Evolutionary conservation across 495 filamentous ascomycete genomes (phyloP), one percentile per base, ranked within the genome.

Genomic region (Immersiella caudata): DNA sequence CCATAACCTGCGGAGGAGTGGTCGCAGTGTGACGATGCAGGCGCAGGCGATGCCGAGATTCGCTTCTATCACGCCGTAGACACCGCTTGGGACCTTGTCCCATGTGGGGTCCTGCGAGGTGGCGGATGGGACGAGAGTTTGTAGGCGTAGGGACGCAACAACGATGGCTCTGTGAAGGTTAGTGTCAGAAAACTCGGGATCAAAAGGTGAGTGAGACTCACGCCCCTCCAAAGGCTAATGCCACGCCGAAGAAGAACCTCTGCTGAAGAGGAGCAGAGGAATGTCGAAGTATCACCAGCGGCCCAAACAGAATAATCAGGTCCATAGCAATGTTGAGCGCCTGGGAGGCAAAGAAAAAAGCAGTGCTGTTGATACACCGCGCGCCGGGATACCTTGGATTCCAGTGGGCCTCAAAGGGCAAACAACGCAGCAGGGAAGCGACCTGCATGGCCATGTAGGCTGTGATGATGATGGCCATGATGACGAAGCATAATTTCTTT

Each of bases 41-140:
- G 66, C 66, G 50, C 66, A 68, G 25, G 54, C 26, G 33, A 68
- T 68, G 40, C 66, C 66, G 16, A 63, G 22, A 50, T 68, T 68
- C 21, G 40, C 52, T 46, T 68, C 66, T 25, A 64, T 58, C 5
- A 29, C 6, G 35, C 49, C 27, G n/a, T 57, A 68, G 59, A 68
- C 52, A 7, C 50, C 66, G 27, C 26, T 50, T n/a, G 22, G 26
- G 40, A 63, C 52, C 25, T 54, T 56, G 52, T 68, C 66, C 66
- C 66, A 68, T 6, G 66, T 57, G 0, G 46, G 40, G 60, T 68
- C 66, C 20, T 14, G 8, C 16, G 66, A 63, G 29, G 51, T 50
- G 20, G 66, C 18, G 6, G 66, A 55, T 35, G 58, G 26, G 49
- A 27, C 9, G 29, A 68, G 66, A 21, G 50, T 33, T 35, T 64